Evolutionary conservation across 306 rosid genomes (phyloP).

Genomic region (Cicer chorassanicum): DNA sequence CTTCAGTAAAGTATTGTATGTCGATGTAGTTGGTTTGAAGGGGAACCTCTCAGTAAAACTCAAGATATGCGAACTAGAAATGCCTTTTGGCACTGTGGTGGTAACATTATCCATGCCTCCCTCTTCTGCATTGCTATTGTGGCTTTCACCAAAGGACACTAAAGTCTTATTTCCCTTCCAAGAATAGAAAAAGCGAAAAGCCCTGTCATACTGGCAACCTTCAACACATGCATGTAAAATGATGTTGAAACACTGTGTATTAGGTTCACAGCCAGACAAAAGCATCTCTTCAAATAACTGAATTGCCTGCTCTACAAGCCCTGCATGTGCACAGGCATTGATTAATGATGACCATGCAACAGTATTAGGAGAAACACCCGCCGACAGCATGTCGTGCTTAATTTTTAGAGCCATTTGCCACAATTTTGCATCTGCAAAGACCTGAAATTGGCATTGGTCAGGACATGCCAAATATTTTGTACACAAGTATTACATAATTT

Average conservation of each 20-base stretch:
- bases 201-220: slow-evolving; percentile 93
- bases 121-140: slow-evolving; percentile 47
- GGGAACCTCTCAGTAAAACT: slow-evolving; percentile 63
- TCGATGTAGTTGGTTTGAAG: slow-evolving; percentile 75
- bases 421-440: slow-evolving; percentile 80
- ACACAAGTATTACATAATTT: neutral
- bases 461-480: slow-evolving; percentile 40
- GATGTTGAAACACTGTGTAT: slow-evolving; percentile 88
- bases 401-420: slow-evolving; percentile 89
- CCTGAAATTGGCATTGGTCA: slow-evolving; percentile 63
- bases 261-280: slow-evolving; percentile 81
- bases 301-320: slow-evolving; percentile 83
- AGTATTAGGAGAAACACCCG: slow-evolving; percentile 80
- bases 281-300: slow-evolving; percentile 92
- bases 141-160: slow-evolving; percentile 49
- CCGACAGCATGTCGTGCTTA: slow-evolving; percentile 84
- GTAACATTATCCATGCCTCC: slow-evolving; percentile 31
- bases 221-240: slow-evolving; percentile 93
- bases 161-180: slow-evolving; percentile 66
- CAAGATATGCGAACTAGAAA: slow-evolving; percentile 56
- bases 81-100: slow-evolving; percentile 46
- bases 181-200: slow-evolving; percentile 82
- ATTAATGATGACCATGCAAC: slow-evolving; percentile 93
- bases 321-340: slow-evolving; percentile 96
- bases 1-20: slow-evolving; percentile 89